These are phyloP conservation scores for Phytophthora boehmeriae DNA, from an alignment of 352 stramenopile genomes.

Conservation along the genomic window DNA sequence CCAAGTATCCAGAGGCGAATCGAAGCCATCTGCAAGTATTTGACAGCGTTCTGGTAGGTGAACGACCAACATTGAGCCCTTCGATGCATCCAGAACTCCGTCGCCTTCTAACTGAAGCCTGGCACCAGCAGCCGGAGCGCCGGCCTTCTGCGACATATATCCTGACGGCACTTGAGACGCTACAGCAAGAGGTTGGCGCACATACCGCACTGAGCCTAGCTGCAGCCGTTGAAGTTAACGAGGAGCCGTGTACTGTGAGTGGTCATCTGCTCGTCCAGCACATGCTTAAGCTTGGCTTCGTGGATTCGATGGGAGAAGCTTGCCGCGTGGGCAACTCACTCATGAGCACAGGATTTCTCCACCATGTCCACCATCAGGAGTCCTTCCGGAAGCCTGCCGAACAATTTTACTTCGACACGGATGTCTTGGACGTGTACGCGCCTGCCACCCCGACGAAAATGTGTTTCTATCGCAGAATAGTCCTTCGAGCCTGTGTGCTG, in stretches of 20 bases:
- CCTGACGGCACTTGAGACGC: constrained; percentile 48
- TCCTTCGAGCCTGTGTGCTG: constrained; percentile 3
- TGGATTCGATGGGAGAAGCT: constrained; percentile 53
- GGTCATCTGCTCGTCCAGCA: constrained; percentile 63
- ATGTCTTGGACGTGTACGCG: constrained; percentile 34
- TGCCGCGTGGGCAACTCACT: constrained; percentile 63
- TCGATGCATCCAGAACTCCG: constrained; percentile 42
- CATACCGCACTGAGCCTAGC: constrained; percentile 46
- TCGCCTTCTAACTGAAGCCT: constrained; percentile 58
- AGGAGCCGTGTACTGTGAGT: constrained; percentile 40
- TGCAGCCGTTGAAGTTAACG: constrained; percentile 24
- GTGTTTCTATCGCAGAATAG: constrained; percentile 2
- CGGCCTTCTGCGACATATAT: constrained; percentile 59
- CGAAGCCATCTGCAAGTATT: constrained; percentile 76
- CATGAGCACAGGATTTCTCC: constrained; percentile 70
- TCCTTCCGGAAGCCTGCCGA: constrained; percentile 56
- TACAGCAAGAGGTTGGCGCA: constrained; percentile 52
- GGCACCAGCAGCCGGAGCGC: constrained; percentile 52
- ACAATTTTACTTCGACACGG: constrained; percentile 58
- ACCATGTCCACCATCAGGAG: constrained; percentile 54
- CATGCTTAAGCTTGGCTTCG: constrained; percentile 65
- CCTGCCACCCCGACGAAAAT: constrained; percentile 17
- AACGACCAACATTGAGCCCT: constrained; percentile 51
- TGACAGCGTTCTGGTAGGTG: constrained; percentile 61
- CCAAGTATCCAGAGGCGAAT: constrained; percentile 69